phyloP scores from a whole-genome alignment of 1,284 basidiomycete species.

The Fomitopsis betulina region DNA sequence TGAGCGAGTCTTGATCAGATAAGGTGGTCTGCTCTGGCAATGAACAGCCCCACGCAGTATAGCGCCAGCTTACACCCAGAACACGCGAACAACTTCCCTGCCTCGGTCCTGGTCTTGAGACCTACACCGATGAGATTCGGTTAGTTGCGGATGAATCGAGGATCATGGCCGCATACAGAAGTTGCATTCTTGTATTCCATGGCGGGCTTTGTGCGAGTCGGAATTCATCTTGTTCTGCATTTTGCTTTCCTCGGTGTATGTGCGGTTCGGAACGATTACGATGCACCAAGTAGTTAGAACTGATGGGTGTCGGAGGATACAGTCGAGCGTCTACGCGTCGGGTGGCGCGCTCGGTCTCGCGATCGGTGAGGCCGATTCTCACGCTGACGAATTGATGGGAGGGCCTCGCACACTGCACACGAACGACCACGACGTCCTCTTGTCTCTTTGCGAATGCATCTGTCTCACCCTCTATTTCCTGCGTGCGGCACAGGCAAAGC shows the following conservation, averaged over 20 bases:
- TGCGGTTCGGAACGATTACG: background rate
- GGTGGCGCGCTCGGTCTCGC: background rate
- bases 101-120: background rate
- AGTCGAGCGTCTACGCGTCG: background rate
- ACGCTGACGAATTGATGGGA: no score
- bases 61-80: background rate
- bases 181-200: background rate
- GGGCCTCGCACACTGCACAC: no score
- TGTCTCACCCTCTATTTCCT: no score
- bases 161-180: background rate
- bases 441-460: no score
- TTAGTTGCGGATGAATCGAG: background rate
- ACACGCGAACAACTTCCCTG: background rate
- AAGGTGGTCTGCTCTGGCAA: background rate
- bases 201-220: background rate
- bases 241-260: background rate
- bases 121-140: background rate
- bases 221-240: background rate
- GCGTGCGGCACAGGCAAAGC: no score
- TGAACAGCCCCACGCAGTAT: background rate
- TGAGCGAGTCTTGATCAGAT: background rate
- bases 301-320: no score
- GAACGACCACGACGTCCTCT: no score
- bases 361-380: no score
- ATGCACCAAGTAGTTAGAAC: background rate